Evolutionary conservation across 1,284 basidiomycete species (phyloP).

Genomic region (Ceratobasidium sp.): DNA sequence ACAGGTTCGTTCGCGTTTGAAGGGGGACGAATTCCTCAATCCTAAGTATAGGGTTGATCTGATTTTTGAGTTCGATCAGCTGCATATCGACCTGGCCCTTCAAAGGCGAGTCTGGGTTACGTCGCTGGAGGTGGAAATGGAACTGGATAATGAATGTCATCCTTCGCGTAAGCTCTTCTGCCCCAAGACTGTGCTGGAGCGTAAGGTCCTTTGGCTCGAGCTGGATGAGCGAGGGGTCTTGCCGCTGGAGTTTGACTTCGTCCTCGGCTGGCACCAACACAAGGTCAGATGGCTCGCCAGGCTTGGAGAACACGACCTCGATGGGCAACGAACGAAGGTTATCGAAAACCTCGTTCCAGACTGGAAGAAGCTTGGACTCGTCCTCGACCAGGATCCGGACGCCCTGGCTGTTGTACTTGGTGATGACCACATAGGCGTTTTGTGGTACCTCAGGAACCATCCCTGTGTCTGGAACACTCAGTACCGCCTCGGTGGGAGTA

Average conservation of each 20-base stretch:
- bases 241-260: background rate
- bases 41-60: background rate
- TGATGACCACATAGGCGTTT: slow-evolving; percentile 21
- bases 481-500: background rate
- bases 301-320: slow-evolving; percentile 1
- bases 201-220: background rate
- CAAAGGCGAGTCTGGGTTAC: slow-evolving; percentile 6
- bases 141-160: slow-evolving; percentile 19
- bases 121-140: slow-evolving; percentile 29
- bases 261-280: background rate
- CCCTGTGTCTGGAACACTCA: background rate
- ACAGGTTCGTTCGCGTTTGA: background rate
- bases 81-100: background rate
- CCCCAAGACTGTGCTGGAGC: background rate
- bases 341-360: background rate
- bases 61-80: slow-evolving; percentile 2
- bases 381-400: slow-evolving; percentile 19
- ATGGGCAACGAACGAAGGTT: slow-evolving; percentile 3
- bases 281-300: slow-evolving; percentile 11
- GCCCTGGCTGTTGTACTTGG: slow-evolving; percentile 20
- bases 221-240: background rate
- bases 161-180: background rate
- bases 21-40: background rate
- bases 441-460: background rate
- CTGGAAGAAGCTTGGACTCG: background rate